Evolutionary conservation across 345 rosid genomes (phyloP).

Genomic region (Arabis alpina): DNA sequence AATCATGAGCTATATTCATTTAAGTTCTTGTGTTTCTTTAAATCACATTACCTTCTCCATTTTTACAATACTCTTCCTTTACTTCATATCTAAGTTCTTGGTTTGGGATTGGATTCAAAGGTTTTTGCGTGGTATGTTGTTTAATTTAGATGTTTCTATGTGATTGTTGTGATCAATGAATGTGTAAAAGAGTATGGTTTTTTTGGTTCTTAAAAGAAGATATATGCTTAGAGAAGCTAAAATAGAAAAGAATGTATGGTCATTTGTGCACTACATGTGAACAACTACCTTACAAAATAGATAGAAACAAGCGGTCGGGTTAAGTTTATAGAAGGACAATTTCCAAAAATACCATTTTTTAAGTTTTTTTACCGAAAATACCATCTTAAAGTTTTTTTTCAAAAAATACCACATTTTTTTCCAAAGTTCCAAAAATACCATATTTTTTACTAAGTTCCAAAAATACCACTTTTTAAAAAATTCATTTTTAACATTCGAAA

Average conservation of each 20-base stretch:
- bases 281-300: conserved; percentile 32
- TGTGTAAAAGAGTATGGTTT: not conserved
- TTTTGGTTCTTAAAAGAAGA: conserved; percentile 17
- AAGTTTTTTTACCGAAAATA: no score
- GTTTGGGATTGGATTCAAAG: not conserved
- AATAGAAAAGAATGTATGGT: conserved; percentile 28
- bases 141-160: not conserved
- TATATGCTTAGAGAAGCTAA: conserved; percentile 11
- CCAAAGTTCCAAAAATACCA: no score
- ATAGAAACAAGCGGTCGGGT: conserved; percentile 41
- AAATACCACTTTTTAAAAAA: no score
- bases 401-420: no score
- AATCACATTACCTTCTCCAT: conserved; percentile 2
- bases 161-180: conserved; percentile 18
- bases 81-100: not conserved
- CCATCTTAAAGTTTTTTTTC: no score
- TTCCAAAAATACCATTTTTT: no score
- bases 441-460: no score
- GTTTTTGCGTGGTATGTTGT: conserved; percentile 11
- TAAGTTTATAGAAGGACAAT: no score
- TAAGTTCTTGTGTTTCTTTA: not conserved
- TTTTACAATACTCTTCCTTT: not conserved
- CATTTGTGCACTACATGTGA: conserved; percentile 28
- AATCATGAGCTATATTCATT: conserved; percentile 16
- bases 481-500: no score